Conservation (phyloP, 441 rosid genomes). For the Rhodomyrtus psidioides region DNA sequence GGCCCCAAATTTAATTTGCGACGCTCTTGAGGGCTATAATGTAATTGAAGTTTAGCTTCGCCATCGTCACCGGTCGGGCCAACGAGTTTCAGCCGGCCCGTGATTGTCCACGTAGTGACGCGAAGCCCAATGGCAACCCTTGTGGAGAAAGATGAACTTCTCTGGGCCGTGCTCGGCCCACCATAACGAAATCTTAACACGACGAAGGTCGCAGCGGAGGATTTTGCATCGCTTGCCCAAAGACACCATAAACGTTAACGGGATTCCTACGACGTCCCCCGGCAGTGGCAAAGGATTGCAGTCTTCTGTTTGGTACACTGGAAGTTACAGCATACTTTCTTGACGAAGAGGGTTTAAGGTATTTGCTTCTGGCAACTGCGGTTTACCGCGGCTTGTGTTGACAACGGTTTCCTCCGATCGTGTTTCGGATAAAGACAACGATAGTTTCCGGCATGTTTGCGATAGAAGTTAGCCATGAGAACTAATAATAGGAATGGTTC, state of each 20-base stretch:
- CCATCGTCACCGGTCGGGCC: too few relatives aligned
- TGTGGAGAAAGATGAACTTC: neutral
- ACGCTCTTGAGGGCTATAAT: too few relatives aligned
- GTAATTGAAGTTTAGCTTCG: too few relatives aligned
- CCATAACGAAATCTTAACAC: neutral
- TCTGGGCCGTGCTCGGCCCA: neutral
- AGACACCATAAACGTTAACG: neutral
- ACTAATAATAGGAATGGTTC: neutral
- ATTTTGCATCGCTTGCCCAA: neutral
- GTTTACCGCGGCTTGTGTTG: neutral
- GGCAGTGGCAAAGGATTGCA: neutral
- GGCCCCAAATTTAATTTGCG: too few relatives aligned
- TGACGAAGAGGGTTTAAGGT: neutral
- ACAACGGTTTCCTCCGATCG: neutral
- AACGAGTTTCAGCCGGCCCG: too few relatives aligned
- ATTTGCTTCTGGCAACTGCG: neutral
- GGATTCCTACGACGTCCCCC: neutral
- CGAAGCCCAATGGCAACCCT: neutral
- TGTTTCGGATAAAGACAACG: neutral
- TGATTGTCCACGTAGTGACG: neutral
- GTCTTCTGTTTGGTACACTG: neutral
- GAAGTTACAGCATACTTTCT: neutral
- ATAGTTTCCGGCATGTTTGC: neutral
- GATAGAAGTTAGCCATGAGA: neutral
- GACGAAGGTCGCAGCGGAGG: neutral